Evolutionary conservation across 2,329 filamentous ascomycete species (phyloP).

Genomic region (Fusarium illudens): DNA sequence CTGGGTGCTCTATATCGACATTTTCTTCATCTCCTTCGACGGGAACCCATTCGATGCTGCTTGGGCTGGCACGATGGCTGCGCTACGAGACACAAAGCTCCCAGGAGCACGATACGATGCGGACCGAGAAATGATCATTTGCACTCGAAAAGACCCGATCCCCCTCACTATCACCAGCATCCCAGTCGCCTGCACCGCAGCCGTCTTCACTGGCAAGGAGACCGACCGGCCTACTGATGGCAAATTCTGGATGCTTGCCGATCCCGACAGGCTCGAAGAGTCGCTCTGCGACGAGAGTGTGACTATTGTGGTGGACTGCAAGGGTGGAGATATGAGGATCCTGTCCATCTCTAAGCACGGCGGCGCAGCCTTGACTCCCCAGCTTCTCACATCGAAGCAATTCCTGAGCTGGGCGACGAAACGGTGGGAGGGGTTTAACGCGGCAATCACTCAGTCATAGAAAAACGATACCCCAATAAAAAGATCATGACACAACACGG

Average conservation of each 20-base stretch:
- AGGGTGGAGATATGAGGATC: constrained; percentile 63
- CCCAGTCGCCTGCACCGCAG: constrained; percentile 80
- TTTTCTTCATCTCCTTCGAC: constrained; percentile 93
- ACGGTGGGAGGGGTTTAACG: constrained; percentile 49
- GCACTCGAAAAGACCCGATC: constrained; percentile 66
- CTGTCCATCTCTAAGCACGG: constrained; percentile 84
- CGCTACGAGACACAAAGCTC: constrained; percentile 78
- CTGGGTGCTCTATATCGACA: constrained; percentile 94
- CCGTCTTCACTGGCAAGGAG: constrained; percentile 76
- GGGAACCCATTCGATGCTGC: constrained; percentile 92
- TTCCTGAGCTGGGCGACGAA: constrained; percentile 51
- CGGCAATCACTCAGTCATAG: constrained; percentile 45
- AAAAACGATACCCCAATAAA: constrained; percentile 41
- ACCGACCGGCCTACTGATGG: constrained; percentile 54
- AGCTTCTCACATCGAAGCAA: constrained; percentile 71
- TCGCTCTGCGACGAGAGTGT: constrained; percentile 81
- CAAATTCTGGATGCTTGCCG: constrained; percentile 79
- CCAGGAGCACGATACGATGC: constrained; percentile 84
- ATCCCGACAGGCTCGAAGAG: constrained; percentile 93
- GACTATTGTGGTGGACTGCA: constrained; percentile 80
- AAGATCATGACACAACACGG: constrained; percentile 4
- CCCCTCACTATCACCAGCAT: constrained; percentile 69
- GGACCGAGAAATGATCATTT: constrained; percentile 81
- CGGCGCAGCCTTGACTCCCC: constrained; percentile 73
- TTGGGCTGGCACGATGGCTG: constrained; percentile 85